Evolutionary conservation across 2,329 filamentous ascomycete genomes (phyloP), one percentile per base, ranked within the genome.

Genomic region (Botrytis pseudocinerea): DNA sequence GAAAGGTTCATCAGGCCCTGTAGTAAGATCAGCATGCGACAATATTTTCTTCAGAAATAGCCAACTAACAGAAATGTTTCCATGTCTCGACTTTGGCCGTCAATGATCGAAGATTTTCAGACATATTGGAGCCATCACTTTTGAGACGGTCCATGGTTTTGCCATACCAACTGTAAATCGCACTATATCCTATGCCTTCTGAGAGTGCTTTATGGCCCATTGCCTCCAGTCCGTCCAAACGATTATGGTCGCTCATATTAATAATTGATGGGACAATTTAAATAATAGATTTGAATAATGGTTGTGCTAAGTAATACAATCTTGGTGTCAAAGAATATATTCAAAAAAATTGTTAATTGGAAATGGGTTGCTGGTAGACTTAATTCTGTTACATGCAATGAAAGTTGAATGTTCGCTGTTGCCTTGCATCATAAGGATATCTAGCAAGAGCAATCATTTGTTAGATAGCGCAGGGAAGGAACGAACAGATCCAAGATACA

Each of bases 1-100:
- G 3, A 57, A 57, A 18, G 10, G 25, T 57, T 69, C n/a, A 25
- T 69, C 14, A 20, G 65, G 65, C 65, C 65, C 65, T 69, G 20
- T 1, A 59, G 22, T 18, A 42, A 12, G 22, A 57, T 69, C 28
- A 69, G 38, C 32, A 25, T 42, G 65, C 10, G 7, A 8, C 1
- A 12, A 2, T 9, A 20, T 4, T 57, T 42, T 42, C 6, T 25
- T 12, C 28, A 8, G n/a, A 10, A 28, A 4, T 25, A 32, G 54
- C 54, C 10, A 22, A 32, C 65, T 9, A 8, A 68, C 65, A 68
- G 35, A 68, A 68, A 20, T 68, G 1, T 42, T 25, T 57, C 65
- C 65, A 68, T 57, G 48, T 57, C n/a, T 68, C 65, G 10, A 42
- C 35, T 42, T 42, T 38, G 3, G 65, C 65, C 18, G 8, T 68